Conservation (phyloP, 208 protist genomes). For the Acanthamoeba quina region DNA sequence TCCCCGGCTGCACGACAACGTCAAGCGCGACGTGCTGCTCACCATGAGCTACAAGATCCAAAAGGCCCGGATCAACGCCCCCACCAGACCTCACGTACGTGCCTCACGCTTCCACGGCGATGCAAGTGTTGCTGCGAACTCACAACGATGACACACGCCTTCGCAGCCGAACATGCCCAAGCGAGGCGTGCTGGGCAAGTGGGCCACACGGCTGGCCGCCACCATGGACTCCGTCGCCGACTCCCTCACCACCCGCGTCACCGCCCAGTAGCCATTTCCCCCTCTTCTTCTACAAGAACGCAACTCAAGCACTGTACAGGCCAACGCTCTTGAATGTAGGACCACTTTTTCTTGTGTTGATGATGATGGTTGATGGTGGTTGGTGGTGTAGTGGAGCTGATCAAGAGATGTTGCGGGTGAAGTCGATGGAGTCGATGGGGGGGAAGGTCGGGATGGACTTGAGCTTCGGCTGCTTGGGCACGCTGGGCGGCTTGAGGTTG, state of each 20-base stretch:
- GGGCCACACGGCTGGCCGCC: slow-evolving; percentile 43
- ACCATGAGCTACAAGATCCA: slow-evolving; percentile 50
- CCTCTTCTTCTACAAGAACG: too few species aligned
- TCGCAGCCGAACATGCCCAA: slow-evolving; percentile 61
- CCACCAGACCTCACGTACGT: slow-evolving; percentile 59
- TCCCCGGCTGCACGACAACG: background rate
- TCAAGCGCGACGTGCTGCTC: background rate
- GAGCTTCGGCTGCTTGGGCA: background rate
- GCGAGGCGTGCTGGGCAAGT: slow-evolving; percentile 53
- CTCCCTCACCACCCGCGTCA: slow-evolving; percentile 45
- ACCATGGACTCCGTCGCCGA: slow-evolving; percentile 50
- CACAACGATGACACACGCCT: too few species aligned
- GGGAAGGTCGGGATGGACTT: background rate
- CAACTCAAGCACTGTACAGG: too few species aligned
- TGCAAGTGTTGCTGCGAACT: too few species aligned
- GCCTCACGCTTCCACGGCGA: background rate
- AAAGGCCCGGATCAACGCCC: slow-evolving; percentile 6
- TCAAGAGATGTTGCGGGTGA: background rate
- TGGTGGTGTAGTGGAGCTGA: too few species aligned
- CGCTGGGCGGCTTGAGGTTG: background rate
- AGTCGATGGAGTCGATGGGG: slow-evolving; percentile 11
- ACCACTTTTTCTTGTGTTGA: too few species aligned
- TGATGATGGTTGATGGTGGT: too few species aligned
- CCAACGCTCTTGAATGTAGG: too few species aligned
- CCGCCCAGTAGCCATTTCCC: background rate